Base-by-base conservation (phyloP, 441 rosid species). In the Metrosideros polymorpha region DNA sequence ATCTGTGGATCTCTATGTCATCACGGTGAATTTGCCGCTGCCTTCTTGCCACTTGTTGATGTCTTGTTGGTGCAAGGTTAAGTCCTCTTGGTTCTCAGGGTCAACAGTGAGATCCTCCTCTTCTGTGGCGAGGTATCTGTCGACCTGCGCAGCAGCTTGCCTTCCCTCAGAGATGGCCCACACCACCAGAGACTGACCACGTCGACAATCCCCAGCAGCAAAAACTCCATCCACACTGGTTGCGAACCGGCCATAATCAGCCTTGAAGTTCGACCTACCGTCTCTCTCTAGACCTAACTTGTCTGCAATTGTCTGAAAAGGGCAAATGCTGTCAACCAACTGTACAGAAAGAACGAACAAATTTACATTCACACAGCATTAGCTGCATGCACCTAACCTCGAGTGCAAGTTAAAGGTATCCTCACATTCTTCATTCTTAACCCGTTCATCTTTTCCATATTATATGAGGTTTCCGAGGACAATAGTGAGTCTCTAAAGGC, bases 151-250 rank as follows among this genome's bases (percentile, higher is more conserved):
- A 51, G 99, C 99, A 12, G 99, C 93, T 92, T 97, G 99, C 54
- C 99, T 93, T 85, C 99, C 99, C 91, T 98, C 99, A 22, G 98
- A 93, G 88, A 98, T 97, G 35, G 99, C 99, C 99, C 99, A 98
- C 0, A 98, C 99, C 77, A 98, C 99, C 50, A 98, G 91, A 47
- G 99, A 98, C 91, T 98, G 99, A 24, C 99, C 99, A 0, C 99
- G 94, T 59, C 99, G 89, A 89, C 99, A 98, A 89, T 98, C 99
- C 82, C 99, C 99, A 15, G 99, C 99, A 15, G 99, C 99, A 87
- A 98, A 98, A 3, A 97, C 92, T 7, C 99, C 99, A 59, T 96
- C 98, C n/a, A 94, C 95, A 19, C 57, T 97, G 56, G 99, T 97
- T 0, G 98, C 91, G 82, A 97, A 97, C 54, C 96, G 95, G n/a